These are phyloP conservation scores for Trichoderma oligosporum DNA, from an alignment of 2,329 filamentous ascomycete genomes.

Conservation along the genomic window DNA sequence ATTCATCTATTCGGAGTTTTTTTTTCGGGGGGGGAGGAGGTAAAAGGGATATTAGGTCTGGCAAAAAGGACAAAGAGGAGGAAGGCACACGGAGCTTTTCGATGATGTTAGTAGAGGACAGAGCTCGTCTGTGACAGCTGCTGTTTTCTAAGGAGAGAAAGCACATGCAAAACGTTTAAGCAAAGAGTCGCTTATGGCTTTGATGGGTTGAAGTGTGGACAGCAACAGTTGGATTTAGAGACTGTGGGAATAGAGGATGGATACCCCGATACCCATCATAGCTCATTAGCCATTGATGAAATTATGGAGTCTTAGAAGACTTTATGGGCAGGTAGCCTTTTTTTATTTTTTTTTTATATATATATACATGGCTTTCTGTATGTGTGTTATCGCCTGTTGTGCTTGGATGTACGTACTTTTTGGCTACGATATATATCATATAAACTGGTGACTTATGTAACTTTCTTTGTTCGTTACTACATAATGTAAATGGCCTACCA, in stretches of 20 bases:
- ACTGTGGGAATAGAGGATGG: background rate
- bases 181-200: background rate
- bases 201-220: background rate
- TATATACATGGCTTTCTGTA: constrained; percentile 5
- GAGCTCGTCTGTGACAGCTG: background rate
- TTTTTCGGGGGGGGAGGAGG: constrained; percentile 10
- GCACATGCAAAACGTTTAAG: too few relatives aligned
- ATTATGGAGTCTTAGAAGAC: background rate
- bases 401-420: background rate
- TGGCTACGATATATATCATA: background rate
- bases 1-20: constrained; percentile 19
- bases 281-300: background rate
- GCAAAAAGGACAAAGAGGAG: constrained; percentile 10
- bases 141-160: background rate
- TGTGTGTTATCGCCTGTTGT: background rate
- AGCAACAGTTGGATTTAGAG: background rate
- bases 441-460: background rate
- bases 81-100: background rate
- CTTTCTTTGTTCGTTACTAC: background rate
- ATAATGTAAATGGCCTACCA: background rate
- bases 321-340: background rate
- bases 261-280: background rate
- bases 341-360: constrained; percentile 4
- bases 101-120: background rate
- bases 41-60: constrained; percentile 1